Base-by-base conservation (phyloP, 306 rosid species). In the Quercus glauca region DNA sequence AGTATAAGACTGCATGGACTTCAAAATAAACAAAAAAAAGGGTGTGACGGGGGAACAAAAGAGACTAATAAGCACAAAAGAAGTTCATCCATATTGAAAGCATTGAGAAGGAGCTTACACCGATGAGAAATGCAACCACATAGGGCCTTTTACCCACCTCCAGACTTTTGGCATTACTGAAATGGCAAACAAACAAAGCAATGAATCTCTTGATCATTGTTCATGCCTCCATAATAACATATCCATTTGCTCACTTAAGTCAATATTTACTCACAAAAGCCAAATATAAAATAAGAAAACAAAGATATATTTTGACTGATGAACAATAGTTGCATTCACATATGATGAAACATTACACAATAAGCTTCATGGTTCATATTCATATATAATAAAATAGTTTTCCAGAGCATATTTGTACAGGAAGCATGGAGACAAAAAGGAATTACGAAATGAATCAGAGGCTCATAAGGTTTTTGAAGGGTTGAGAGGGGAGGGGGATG, bases 61-160 rank as follows among this genome's bases (percentile, higher is more conserved):
- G 26, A 10, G 28, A 26, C 6, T 4, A 25, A n/a, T 37, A 12
- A 67, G 72, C 25, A 69, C 55, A 67, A 14, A 79, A 1, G 52
- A 71, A 53, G 52, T 45, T 58, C 57, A 63, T 41, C 56, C 65
- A 41, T 23, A 1, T 14, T 35, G 65, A 79, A 55, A 81, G 79
- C 56, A 80, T 21, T 10, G 51, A 63, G 80, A 81, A 63, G 80
- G 79, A 81, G 75, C 97, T 89, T 91, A 94, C 97, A 37, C 97
- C 98, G 79, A 92, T 51, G 68, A 94, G 88, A 85, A 94, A 86
- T 94, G 98, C 84, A 94, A 64, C 97, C 97, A 94, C 97, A 94
- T 94, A 6, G 97, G 97, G 71, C 98, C 98, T 84, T 92, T 94
- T 37, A 91, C 81, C 57, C 53, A 68, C 76, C 88, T 88, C 75